Base-by-base conservation (phyloP, 164 flowering plant genomes). In the Nymphaea colorata region DNA sequence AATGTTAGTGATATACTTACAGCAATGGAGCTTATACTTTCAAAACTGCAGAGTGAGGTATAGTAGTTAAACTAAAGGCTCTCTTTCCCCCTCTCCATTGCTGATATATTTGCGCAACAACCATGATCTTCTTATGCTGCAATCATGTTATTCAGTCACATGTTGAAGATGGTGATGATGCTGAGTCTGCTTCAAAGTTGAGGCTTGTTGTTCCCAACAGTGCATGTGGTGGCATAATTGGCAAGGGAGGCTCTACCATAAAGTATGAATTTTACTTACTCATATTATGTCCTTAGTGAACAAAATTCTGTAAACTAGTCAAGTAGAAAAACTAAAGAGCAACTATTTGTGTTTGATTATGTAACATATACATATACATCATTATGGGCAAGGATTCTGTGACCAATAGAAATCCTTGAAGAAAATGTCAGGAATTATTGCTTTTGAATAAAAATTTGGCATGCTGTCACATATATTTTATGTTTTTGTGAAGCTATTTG, bases 171-270 rank as follows among this genome's bases (percentile, higher is more conserved):
- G 90, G 82, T 41, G 85, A 83, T 69, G 91, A 89, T 70, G 77
- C 59, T 72, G 97, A 89, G 25, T 89, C 85, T 67, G 84, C 79
- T 72, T 80, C 86, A 65, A 90, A 80, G 79, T 82, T 92, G 79
- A 92, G 97, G 74, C 80, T 95, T 45, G 70, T 95, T 70, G 99
- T 90, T 72, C 98, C 98, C 62, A 90, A 92, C 72, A 81, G 86
- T 71, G 85, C 84, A 64, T 95, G 99, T 80, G 99, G 99, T 73
- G 90, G 91, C 78, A 82, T 95, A 72, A 95, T 95, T 80, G 99
- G 99, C 61, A 95, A 89, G 72, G 97, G 91, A 73, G 99, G 99
- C 71, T 78, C 94, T 43, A 95, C 84, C 51, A 95, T 95, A 75
- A 95, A 88, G 99, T 95, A 85, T 4, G n/a, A 3, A 57, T 53